Base-by-base conservation (phyloP, 345 rosid genomes). In the Corchorus olitorius region DNA sequence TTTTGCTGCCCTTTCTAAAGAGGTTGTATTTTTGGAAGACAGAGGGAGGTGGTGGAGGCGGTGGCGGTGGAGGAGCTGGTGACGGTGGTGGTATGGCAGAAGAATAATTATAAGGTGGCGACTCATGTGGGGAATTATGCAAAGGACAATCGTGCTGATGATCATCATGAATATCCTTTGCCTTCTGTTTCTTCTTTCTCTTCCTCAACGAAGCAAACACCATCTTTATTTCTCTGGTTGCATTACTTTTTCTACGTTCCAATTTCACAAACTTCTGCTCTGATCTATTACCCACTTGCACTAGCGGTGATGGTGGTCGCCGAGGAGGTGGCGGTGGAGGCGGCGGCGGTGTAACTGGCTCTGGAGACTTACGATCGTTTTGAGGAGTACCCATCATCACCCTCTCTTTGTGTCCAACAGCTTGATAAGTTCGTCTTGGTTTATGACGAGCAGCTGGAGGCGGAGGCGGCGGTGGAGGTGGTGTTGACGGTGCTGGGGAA, bases 161-260 rank as follows among this genome's bases (percentile, higher is more conserved):
- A 27, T 65, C 17, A 4, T 39, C 20, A 3, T 39, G 75, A 43
- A n/a, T n/a, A n/a, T 76, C 87, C 78, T 78, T 79, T 48, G 81
- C 70, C 78, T 80, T 89, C 61, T 78, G 88, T 62, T 90, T 94
- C 87, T 77, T 89, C 89, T 87, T 92, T 79, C 76, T 82, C 80
- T 88, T 92, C 54, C 87, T 84, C 39, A 92, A 75, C 16, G 97
- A 86, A 67, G 91, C 84, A 2, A 94, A 78, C 15, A 79, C 96
- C 93, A 82, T 85, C 85, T 86, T 89, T 61, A 94, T 83, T 87
- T 94, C 98, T 84, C 82, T 87, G 2, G 92, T 89, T 17, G 97
- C 88, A 76, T 82, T 90, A 55, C 87, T 90, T 76, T 81, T 92
- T 81, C 87, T 88, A 65, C 97, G 86, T 76, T 86, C 87, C 56